Base-by-base conservation (phyloP, 306 rosid genomes). In the Rosa rugosa region DNA sequence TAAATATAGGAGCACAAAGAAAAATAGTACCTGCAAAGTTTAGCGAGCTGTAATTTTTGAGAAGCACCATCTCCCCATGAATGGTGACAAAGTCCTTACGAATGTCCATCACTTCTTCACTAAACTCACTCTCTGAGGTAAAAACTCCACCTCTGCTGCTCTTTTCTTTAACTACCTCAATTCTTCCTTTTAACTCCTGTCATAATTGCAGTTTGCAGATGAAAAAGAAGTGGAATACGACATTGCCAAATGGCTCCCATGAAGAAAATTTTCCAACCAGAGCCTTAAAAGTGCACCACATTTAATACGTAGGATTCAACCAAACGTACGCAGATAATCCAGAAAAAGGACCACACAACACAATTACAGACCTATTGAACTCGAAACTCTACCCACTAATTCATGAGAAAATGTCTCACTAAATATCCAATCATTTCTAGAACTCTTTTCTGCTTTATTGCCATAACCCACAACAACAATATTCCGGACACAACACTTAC, bases 51-150 rank as follows among this genome's bases (percentile, higher is more conserved):
- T 93, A 95, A 80, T 87, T 95, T 86, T 93, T 93, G 1, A 95
- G 94, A 67, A 95, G 98, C 84, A 93, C 98, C 98, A 95, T 93
- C 85, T 89, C 91, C 82, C 99, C 99, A 80, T 95, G 99, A 83
- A 95, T 91, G 83, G 94, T 84, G 75, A 95, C 99, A 22, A 95
- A 93, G 86, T 93, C 98, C 90, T 81, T 93, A 77, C 96, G 94
- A 42, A 93, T 95, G 73, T 88, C 95, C 99, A 95, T 95, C 89
- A 90, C 88, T 87, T 95, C 99, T 85, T 95, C 90, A 80, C 98
- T 91, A 78, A 95, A 95, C 82, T 93, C 94, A 51, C 84, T 82
- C 69, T 93, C 97, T 4, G 91, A 87, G 18, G 94, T 83, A 83
- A 85, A 87, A 67, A 77, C 82, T 65, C 82, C 88, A 47, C 74